A percentile compares a stretch with the other conserved stretches of the same genome.
Conservation (phyloP, 768 basidiomycete species). For the Trametes elegans region DNA sequence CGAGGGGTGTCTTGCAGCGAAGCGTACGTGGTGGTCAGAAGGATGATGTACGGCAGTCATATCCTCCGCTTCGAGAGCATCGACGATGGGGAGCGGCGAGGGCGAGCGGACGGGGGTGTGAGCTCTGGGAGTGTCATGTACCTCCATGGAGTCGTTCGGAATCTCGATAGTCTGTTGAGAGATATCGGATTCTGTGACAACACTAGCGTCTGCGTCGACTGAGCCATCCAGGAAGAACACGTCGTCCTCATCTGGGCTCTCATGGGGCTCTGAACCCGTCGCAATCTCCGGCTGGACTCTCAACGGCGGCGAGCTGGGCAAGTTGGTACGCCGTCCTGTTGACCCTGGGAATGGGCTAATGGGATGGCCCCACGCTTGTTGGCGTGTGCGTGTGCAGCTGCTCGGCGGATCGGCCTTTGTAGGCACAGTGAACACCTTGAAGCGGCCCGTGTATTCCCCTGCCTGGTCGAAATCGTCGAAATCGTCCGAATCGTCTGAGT, state of each 20-base stretch:
- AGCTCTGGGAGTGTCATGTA: not conserved
- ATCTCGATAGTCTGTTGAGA: not conserved
- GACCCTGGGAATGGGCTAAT: slow-evolving; percentile 59
- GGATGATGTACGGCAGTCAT: slow-evolving; percentile 46
- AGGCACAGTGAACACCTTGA: slow-evolving; percentile 51
- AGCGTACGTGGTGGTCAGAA: slow-evolving; percentile 7
- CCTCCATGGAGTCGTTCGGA: not conserved
- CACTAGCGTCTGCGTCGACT: not conserved
- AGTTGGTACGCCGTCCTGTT: not conserved
- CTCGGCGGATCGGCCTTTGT: slow-evolving; percentile 68
- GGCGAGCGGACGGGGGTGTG: slow-evolving; percentile 3
- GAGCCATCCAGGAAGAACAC: slow-evolving; percentile 16
- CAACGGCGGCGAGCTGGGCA: slow-evolving; percentile 6
- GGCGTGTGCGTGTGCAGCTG: slow-evolving; percentile 46
- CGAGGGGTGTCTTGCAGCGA: slow-evolving; percentile 22
- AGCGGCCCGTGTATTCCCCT: slow-evolving; percentile 70
- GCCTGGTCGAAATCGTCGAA: slow-evolving; percentile 36
- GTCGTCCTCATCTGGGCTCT: slow-evolving; percentile 13
- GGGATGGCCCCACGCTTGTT: slow-evolving; percentile 66
- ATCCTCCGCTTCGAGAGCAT: slow-evolving; percentile 53
- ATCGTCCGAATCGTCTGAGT: slow-evolving; percentile 19
- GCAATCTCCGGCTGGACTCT: slow-evolving; percentile 17
- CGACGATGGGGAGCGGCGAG: slow-evolving; percentile 16
- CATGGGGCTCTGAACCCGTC: not conserved
- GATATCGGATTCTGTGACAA: not conserved